Conservation (phyloP, 2,329 filamentous ascomycete species). For the Simplicillium aogashimaense region DNA sequence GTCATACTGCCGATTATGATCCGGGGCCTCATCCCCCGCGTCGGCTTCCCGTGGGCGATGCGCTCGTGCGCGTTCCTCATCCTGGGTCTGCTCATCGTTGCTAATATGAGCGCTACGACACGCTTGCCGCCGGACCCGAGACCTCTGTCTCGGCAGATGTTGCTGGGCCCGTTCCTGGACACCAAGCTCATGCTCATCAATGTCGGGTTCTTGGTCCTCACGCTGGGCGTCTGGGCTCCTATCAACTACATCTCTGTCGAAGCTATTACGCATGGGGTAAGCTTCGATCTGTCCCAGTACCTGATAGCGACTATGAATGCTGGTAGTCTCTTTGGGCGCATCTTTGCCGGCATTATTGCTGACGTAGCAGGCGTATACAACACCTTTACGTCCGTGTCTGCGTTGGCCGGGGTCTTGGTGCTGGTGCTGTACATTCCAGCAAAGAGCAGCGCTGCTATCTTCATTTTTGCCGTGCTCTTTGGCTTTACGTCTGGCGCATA, state of each 20-base stretch:
- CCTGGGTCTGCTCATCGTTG: conserved; percentile 18
- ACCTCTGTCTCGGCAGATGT: conserved; percentile 5
- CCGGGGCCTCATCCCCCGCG: conserved; percentile 14
- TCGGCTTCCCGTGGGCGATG: conserved; percentile 22
- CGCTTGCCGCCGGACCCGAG: conserved; percentile 9
- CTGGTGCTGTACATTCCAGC: conserved; percentile 33
- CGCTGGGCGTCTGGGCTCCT: conserved; percentile 24
- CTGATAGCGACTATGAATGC: conserved; percentile 28
- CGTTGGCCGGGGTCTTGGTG: conserved; percentile 24
- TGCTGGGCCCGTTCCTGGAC: conserved; percentile 20
- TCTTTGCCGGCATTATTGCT: conserved; percentile 20
- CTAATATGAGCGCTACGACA: conserved; percentile 16
- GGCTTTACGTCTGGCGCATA: conserved; percentile 32
- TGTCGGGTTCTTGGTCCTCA: conserved; percentile 22
- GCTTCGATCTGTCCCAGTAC: conserved; percentile 18
- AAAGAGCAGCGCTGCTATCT: conserved; percentile 14
- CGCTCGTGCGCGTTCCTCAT: conserved; percentile 21
- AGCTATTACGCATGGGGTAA: conserved; percentile 17
- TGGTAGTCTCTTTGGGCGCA: conserved; percentile 24
- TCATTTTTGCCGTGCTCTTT: conserved; percentile 29
- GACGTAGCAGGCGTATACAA: conserved; percentile 29
- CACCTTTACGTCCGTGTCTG: conserved; percentile 33
- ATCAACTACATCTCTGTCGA: conserved; percentile 24
- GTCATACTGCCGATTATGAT: conserved; percentile 24
- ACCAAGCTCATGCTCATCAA: conserved; percentile 18